Conservation (phyloP, 139 green algal genomes). For the Raphidocelis subcapitata region DNA sequence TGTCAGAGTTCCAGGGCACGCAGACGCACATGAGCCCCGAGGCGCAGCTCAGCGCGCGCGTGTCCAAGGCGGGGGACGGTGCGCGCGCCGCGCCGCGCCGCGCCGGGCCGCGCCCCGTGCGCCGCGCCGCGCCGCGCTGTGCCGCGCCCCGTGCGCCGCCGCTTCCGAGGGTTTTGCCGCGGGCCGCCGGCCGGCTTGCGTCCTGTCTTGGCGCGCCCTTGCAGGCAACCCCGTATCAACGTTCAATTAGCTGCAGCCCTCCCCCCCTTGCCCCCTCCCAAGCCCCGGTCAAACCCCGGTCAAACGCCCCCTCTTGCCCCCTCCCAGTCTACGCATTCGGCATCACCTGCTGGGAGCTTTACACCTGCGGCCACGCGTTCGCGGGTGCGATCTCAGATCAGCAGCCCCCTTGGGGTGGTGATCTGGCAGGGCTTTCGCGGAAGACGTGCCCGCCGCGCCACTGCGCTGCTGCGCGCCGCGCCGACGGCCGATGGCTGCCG, state of each 20-base stretch:
- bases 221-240: background rate
- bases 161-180: background rate
- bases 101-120: background rate
- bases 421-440: too few relatives aligned
- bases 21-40: too few relatives aligned
- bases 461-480: too few relatives aligned
- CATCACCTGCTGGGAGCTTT: slow-evolving; percentile 47
- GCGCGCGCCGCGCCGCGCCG: background rate
- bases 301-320: background rate
- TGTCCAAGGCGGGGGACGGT: too few relatives aligned
- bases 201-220: background rate
- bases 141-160: background rate
- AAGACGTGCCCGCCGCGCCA: too few relatives aligned
- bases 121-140: background rate
- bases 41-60: too few relatives aligned
- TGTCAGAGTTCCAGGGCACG: too few relatives aligned
- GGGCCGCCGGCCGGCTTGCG: slow-evolving; percentile 15
- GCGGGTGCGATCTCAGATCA: too few relatives aligned
- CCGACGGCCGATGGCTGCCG: background rate
- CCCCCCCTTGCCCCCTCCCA: background rate
- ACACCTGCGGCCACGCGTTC: slow-evolving; percentile 41
- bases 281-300: background rate
- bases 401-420: too few relatives aligned
- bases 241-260: background rate
- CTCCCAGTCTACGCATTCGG: slow-evolving; percentile 25